These are phyloP conservation scores for Chernovozyma sophiae-reginae DNA, from an alignment of 1,139 yeast species.

Conservation along the genomic window DNA sequence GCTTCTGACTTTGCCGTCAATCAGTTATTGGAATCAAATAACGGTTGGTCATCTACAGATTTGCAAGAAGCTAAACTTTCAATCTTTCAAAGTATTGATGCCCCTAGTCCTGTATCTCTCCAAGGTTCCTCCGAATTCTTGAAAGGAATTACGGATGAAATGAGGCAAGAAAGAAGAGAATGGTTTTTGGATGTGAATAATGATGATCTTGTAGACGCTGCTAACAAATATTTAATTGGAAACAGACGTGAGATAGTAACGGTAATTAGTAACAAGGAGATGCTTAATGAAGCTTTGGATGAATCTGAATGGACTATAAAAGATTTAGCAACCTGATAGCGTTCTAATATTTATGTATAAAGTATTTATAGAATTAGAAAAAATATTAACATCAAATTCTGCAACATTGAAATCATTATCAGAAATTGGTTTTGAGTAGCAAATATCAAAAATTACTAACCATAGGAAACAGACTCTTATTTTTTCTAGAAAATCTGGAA, in stretches of 20 bases:
- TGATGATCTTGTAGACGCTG: conserved; percentile 61
- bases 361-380: too few species aligned
- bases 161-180: conserved; percentile 78
- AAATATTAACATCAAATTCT: too few species aligned
- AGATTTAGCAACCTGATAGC: conserved; percentile 9
- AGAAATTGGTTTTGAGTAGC: too few species aligned
- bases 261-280: conserved; percentile 49
- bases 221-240: conserved; percentile 52
- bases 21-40: conserved; percentile 31
- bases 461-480: too few species aligned
- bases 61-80: conserved; percentile 86
- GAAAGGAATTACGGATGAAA: conserved; percentile 70
- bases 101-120: conserved; percentile 76
- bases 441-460: too few species aligned
- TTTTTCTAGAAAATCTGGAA: too few species aligned
- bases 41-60: conserved; percentile 50
- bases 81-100: conserved; percentile 86
- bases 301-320: conserved; percentile 30
- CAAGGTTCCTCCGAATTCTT: conserved; percentile 70
- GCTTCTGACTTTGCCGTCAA: conserved; percentile 54
- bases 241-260: conserved; percentile 31
- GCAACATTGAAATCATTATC: too few species aligned
- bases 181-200: conserved; percentile 60
- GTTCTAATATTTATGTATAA: too few species aligned
- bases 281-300: conserved; percentile 20